These are phyloP conservation scores for Fusarium sp. DNA, from an alignment of 2,329 filamentous ascomycete species.

Conservation along the genomic window DNA sequence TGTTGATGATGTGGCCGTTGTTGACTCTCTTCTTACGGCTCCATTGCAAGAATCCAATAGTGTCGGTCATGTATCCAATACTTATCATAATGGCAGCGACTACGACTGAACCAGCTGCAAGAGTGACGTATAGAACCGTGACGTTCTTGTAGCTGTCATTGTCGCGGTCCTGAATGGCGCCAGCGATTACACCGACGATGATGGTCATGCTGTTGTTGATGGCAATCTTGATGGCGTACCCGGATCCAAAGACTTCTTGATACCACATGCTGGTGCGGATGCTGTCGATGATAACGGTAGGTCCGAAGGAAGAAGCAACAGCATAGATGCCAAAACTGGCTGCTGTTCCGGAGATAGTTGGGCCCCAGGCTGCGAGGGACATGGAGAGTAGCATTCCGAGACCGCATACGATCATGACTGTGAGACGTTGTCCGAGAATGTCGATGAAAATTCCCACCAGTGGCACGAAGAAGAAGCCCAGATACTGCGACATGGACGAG, in stretches of 20 bases:
- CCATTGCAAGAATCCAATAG: slow-evolving; percentile 66
- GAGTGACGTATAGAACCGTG: slow-evolving; percentile 64
- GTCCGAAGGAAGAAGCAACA: slow-evolving; percentile 64
- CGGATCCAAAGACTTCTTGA: slow-evolving; percentile 68
- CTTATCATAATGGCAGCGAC: slow-evolving; percentile 55
- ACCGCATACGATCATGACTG: slow-evolving; percentile 64
- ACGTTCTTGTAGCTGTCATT: slow-evolving; percentile 66
- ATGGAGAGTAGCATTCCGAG: slow-evolving; percentile 62
- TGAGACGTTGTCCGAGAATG: slow-evolving; percentile 63
- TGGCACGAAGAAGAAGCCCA: slow-evolving; percentile 68
- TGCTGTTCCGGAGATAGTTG: slow-evolving; percentile 61
- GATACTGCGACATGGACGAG: slow-evolving; percentile 64
- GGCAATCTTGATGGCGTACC: slow-evolving; percentile 69
- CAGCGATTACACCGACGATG: slow-evolving; percentile 66
- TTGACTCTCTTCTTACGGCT: slow-evolving; percentile 62
- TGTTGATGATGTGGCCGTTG: slow-evolving; percentile 56
- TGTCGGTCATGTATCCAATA: slow-evolving; percentile 51
- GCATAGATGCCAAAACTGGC: slow-evolving; percentile 70
- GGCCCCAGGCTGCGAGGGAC: slow-evolving; percentile 64
- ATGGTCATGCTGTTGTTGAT: slow-evolving; percentile 74
- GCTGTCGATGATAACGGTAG: slow-evolving; percentile 68
- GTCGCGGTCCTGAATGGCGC: slow-evolving; percentile 68
- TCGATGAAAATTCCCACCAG: slow-evolving; percentile 67
- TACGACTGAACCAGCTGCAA: slow-evolving; percentile 60
- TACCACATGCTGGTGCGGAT: slow-evolving; percentile 70